Evolutionary conservation across 2,329 filamentous ascomycete genomes (phyloP).

Genomic region (Diaporthe sp.): DNA sequence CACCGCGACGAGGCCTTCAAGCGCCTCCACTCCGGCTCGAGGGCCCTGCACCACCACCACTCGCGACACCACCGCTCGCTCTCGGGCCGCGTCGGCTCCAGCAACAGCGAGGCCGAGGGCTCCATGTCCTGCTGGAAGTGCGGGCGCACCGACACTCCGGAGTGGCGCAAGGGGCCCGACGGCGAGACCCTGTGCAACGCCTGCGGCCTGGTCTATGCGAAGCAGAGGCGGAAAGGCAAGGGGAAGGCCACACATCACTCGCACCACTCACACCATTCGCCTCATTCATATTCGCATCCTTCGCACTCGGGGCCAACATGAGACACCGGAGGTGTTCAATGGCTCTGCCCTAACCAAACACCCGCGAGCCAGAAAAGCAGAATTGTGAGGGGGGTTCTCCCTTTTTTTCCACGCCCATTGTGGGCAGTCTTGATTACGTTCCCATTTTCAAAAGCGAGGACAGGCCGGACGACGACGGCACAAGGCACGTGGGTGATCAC

Average conservation of each 20-base stretch:
- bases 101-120: slow-evolving; percentile 11
- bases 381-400: too few species aligned
- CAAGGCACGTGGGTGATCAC: background rate
- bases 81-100: background rate
- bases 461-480: background rate
- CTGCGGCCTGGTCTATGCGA: slow-evolving; percentile 39
- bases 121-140: slow-evolving; percentile 33
- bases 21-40: slow-evolving; percentile 16
- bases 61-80: background rate
- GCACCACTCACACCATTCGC: background rate
- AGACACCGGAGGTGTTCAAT: background rate
- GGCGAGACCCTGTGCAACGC: slow-evolving; percentile 39
- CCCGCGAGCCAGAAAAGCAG: background rate
- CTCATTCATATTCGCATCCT: background rate
- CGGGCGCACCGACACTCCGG: slow-evolving; percentile 38
- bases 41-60: slow-evolving; percentile 15
- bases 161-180: slow-evolving; percentile 40
- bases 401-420: background rate
- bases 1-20: slow-evolving; percentile 12
- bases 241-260: background rate
- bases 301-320: slow-evolving; percentile 8
- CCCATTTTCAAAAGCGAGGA: too few species aligned
- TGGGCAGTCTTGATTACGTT: too few species aligned
- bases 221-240: slow-evolving; percentile 35
- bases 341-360: background rate